Conservation (phyloP, 331 rosid genomes). For the Stylosanthes scabra region DNA sequence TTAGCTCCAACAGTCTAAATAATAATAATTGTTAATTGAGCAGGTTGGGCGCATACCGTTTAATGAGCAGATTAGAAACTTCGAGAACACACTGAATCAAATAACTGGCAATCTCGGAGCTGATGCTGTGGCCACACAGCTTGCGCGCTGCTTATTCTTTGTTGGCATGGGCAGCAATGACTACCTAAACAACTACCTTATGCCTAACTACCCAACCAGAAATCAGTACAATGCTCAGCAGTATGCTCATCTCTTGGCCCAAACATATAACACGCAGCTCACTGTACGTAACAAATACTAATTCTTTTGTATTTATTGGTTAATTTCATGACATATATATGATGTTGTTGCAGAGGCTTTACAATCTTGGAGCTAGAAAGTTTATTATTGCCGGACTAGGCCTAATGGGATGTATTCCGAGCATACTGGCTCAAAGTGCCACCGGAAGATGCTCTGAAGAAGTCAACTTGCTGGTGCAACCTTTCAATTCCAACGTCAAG, state of each 20-base stretch:
- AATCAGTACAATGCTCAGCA: constrained; percentile 69
- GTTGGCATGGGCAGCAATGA: constrained; percentile 98
- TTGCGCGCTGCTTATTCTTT: constrained; percentile 69
- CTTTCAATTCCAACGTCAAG: constrained; percentile 75
- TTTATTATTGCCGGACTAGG: constrained; percentile 75
- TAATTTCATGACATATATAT: background rate
- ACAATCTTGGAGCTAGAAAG: constrained; percentile 89
- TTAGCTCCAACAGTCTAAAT: background rate
- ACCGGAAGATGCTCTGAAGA: constrained; percentile 71
- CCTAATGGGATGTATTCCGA: constrained; percentile 87
- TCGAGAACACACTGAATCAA: constrained; percentile 76
- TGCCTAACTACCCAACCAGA: constrained; percentile 83
- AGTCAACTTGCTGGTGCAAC: constrained; percentile 67
- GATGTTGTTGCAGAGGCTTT: constrained; percentile 59
- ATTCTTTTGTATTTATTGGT: background rate
- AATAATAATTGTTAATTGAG: background rate
- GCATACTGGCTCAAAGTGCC: constrained; percentile 72
- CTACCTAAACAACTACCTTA: constrained; percentile 88
- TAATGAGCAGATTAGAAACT: constrained; percentile 71
- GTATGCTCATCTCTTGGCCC: constrained; percentile 76
- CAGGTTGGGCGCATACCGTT: constrained; percentile 90
- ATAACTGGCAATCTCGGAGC: constrained; percentile 63
- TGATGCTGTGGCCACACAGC: constrained; percentile 47
- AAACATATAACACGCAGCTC: constrained; percentile 63
- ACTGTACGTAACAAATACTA: constrained; percentile 69